Percentiles rank a stretch among this genome's conserved stretches.
Conservation (phyloP, 73 alveolate genomes). For the Symbiodinium pilosum region DNA sequence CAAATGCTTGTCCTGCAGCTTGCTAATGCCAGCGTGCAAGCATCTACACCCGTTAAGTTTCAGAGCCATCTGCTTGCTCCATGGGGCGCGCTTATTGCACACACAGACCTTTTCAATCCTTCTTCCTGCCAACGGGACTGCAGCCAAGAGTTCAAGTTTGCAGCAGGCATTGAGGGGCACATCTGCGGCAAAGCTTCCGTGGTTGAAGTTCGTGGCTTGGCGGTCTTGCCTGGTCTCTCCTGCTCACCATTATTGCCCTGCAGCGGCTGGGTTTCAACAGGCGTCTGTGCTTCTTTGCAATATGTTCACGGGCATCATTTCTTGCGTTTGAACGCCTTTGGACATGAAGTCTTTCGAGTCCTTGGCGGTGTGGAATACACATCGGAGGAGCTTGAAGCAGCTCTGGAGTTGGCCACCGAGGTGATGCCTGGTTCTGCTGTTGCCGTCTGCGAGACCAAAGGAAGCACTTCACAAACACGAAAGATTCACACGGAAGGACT, state of each 20-base stretch:
- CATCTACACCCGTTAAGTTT: neutral
- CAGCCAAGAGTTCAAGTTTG: neutral
- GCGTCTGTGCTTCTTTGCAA: neutral
- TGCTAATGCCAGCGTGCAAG: neutral
- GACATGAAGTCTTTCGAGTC: neutral
- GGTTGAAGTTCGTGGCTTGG: neutral
- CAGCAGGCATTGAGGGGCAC: neutral
- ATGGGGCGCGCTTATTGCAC: conserved; percentile 33
- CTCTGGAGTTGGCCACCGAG: conserved; percentile 33
- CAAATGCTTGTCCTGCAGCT: conserved; percentile 19
- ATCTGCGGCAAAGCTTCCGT: neutral
- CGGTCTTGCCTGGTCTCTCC: conserved; percentile 1
- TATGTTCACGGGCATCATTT: neutral
- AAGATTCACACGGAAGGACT: neutral
- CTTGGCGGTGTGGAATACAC: conserved; percentile 31
- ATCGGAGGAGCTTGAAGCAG: conserved; percentile 29
- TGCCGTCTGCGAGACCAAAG: neutral
- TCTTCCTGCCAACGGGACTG: neutral
- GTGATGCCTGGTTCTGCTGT: conserved; percentile 11
- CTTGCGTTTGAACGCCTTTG: neutral
- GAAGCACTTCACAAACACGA: too few relatives aligned
- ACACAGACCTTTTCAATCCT: neutral
- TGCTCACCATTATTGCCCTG: neutral
- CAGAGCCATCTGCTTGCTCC: neutral
- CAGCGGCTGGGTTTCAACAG: neutral